Evolutionary conservation across 208 protist genomes (phyloP).

Genomic region (Tritrichomonas foetus): DNA sequence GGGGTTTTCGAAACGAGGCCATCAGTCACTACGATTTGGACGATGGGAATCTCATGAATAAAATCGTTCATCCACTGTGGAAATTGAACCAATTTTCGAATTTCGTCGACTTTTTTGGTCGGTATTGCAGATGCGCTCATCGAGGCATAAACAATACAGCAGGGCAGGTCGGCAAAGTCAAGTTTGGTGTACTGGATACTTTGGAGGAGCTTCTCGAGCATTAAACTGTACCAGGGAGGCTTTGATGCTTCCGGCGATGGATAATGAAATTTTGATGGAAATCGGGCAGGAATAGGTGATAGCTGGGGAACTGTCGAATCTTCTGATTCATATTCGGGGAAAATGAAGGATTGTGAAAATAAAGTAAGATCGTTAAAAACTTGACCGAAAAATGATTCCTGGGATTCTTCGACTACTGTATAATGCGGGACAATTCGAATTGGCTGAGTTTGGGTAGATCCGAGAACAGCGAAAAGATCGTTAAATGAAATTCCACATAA

Average conservation of each 20-base stretch:
- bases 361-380: neutral
- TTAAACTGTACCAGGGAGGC: neutral
- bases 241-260: neutral
- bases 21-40: neutral
- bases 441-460: neutral
- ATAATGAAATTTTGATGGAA: neutral
- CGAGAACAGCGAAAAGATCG: neutral
- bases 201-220: neutral
- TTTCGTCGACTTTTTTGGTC: neutral
- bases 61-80: slow-evolving; percentile 33
- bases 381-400: neutral
- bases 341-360: neutral
- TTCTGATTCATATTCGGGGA: neutral
- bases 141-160: neutral
- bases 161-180: neutral
- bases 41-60: neutral
- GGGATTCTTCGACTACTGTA: neutral
- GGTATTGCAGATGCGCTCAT: neutral
- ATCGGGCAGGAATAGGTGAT: neutral
- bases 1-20: neutral
- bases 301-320: neutral
- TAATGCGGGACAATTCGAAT: neutral
- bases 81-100: neutral
- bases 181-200: neutral
- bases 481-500: neutral